These are phyloP conservation scores for Claviceps lovelessii DNA, from an alignment of 2,329 filamentous ascomycete species.

Conservation along the genomic window DNA sequence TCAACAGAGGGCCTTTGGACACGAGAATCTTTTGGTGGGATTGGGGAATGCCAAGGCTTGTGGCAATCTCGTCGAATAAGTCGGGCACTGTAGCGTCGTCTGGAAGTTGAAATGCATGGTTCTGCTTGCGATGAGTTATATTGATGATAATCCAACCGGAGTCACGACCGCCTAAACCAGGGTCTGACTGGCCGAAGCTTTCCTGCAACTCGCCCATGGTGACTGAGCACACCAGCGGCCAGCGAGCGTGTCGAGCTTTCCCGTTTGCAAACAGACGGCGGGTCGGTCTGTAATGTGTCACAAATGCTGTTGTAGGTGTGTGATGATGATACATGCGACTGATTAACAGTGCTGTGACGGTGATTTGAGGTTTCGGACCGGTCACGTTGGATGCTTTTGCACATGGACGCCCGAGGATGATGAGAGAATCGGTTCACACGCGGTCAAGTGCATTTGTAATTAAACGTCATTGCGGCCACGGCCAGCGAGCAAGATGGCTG, in stretches of 20 bases:
- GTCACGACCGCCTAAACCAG: slow-evolving; percentile 5
- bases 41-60: slow-evolving; percentile 41
- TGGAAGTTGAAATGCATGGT: slow-evolving; percentile 29
- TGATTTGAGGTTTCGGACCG: background rate
- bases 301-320: too few relatives aligned
- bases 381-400: background rate
- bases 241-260: background rate
- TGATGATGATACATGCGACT: background rate
- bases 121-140: slow-evolving; percentile 31
- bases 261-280: too few relatives aligned
- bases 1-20: slow-evolving; percentile 50
- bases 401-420: background rate
- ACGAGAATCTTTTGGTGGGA: slow-evolving; percentile 56
- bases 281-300: background rate
- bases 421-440: background rate
- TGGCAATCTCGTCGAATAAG: slow-evolving; percentile 44
- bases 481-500: background rate
- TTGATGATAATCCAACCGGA: slow-evolving; percentile 26
- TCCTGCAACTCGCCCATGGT: background rate
- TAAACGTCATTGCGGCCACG: background rate
- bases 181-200: background rate
- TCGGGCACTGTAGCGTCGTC: slow-evolving; percentile 37
- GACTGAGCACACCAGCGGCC: background rate
- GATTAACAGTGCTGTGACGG: background rate
- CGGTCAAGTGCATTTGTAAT: slow-evolving; percentile 1